Evolutionary conservation across 2,329 filamentous ascomycete genomes (phyloP).

Genomic region (Alternaria longipes): DNA sequence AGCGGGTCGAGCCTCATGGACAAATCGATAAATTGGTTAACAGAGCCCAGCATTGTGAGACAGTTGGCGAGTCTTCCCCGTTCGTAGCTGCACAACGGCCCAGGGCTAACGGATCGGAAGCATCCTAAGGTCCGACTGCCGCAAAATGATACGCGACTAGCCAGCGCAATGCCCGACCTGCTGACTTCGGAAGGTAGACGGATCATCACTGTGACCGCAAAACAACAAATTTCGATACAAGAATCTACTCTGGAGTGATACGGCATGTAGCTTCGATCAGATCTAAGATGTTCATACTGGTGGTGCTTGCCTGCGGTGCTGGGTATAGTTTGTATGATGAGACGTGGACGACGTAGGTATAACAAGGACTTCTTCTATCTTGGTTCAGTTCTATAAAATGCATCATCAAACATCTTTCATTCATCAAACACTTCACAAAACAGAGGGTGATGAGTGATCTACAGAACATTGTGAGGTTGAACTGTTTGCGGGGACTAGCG

Average conservation of each 20-base stretch:
- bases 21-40: background rate
- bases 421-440: background rate
- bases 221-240: background rate
- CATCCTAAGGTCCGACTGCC: constrained; percentile 1
- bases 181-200: too few species aligned
- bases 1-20: background rate
- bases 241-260: background rate
- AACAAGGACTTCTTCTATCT: background rate
- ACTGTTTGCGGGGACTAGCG: constrained; percentile 8
- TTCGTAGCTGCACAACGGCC: constrained; percentile 1
- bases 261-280: background rate
- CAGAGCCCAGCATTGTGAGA: background rate
- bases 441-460: background rate
- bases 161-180: background rate
- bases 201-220: background rate
- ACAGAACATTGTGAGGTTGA: background rate
- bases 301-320: background rate
- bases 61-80: background rate
- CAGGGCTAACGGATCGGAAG: constrained; percentile 1
- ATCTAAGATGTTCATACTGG: background rate
- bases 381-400: background rate
- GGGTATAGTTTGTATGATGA: background rate
- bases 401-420: background rate
- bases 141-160: background rate
- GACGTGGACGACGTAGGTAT: background rate